Evolutionary conservation across 495 filamentous ascomycete genomes (phyloP), one percentile per base, ranked within the genome.

Genomic region (Hypoxylon fuscum): DNA sequence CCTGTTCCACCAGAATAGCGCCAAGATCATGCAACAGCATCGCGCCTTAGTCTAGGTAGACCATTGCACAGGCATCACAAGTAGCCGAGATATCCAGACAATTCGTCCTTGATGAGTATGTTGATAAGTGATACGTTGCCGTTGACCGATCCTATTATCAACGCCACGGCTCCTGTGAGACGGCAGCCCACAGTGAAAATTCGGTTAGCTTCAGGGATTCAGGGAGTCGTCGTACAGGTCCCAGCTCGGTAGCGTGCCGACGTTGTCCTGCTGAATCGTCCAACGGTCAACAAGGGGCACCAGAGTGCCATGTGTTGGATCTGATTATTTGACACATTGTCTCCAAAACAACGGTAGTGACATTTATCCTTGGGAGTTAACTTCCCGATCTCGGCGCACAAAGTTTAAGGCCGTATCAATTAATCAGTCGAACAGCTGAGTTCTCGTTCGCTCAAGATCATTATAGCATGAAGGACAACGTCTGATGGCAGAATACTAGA

Each of bases 1-100:
- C 29, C 29, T 46, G 51, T 60, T 44, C 45, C 45, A 55, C 46
- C 17, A 44, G 51, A 41, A 55, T 51, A 37, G 44, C 21, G 38
- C 44, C 27, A 37, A 59, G 55, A 59, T 59, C 62, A 55, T 37
- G 62, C 55, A 48, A 49, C 23, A 49, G 49, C 15, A 64, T 59
- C 48, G 46, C 48, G 14, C 45, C 2, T 7, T 45, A 42, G 34
- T 27, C 42, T 17, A 50, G 41, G 31, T 45, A 18, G 44, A n/a
- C 20, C n/a, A 49, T 41, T 10, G n/a, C 27, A 50, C 14, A 25
- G 47, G 32, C 21, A 37, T 55, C 17, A 34, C 32, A 52, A 48
- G 25, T 15, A 34, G 40, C 55, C 51, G 62, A 60, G 31, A 52
- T 47, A 27, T 32, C 50, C 31, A 41, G 10, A 31, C 15, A 46